Conservation (phyloP, 257 asterid species). For the Misopates orontium region DNA sequence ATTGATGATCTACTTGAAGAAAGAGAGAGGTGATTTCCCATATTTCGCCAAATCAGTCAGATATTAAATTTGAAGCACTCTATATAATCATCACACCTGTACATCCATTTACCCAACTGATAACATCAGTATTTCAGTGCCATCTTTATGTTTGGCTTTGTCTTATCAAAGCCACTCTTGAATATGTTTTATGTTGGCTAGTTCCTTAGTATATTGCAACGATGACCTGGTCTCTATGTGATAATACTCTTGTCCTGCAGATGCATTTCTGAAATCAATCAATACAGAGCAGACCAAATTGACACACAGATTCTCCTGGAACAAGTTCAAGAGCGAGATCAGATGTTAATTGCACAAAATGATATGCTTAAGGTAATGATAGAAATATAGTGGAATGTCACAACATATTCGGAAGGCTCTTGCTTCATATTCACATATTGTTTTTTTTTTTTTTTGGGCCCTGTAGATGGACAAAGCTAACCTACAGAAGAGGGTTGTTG, state of each 20-base stretch:
- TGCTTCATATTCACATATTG: conserved; percentile 9
- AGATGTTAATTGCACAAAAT: conserved; percentile 71
- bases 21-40: conserved; percentile 56
- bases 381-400: background rate
- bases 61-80: conserved; percentile 3
- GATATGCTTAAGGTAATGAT: conserved; percentile 69
- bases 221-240: conserved; percentile 4
- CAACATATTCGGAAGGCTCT: background rate
- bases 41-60: conserved; percentile 21
- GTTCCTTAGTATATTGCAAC: conserved; percentile 7
- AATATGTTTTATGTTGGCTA: background rate
- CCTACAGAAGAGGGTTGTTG: conserved; percentile 61
- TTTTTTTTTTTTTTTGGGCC: background rate
- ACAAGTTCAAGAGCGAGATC: conserved; percentile 70
- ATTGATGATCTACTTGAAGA: conserved; percentile 62
- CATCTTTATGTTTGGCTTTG: background rate
- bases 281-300: conserved; percentile 56
- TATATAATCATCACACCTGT: background rate
- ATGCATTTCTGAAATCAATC: conserved; percentile 50
- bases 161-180: background rate
- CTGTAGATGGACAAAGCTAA: conserved; percentile 68
- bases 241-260: conserved; percentile 40
- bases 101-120: background rate
- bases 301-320: conserved; percentile 54
- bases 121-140: background rate